Evolutionary conservation across 192 early-diverging fungal genomes (phyloP).

Genomic region (Coemansia sp.): DNA sequence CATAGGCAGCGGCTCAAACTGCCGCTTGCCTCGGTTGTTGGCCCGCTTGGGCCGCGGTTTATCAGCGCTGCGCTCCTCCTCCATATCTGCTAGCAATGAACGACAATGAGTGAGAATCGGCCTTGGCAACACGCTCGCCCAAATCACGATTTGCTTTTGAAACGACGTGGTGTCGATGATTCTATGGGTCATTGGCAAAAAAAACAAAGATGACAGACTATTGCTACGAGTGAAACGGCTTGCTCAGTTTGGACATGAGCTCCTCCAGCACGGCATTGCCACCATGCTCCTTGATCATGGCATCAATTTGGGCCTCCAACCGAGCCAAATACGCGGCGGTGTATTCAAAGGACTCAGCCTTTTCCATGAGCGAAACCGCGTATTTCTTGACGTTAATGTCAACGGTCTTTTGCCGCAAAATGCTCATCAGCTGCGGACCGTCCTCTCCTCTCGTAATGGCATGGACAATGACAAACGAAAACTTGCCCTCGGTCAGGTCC

Average conservation of each 20-base stretch:
- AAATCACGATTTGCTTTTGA: not conserved
- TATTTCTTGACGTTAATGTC: slow-evolving; percentile 83
- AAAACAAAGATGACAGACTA: not conserved
- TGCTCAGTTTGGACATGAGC: slow-evolving; percentile 49
- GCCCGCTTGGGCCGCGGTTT: slow-evolving; percentile 3
- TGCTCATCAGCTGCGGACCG: slow-evolving; percentile 73
- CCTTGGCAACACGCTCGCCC: too few species aligned
- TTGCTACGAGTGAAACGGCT: slow-evolving; percentile 8
- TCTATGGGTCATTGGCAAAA: not conserved
- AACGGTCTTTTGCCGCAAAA: slow-evolving; percentile 81
- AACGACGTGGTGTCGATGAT: not conserved
- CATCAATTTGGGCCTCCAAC: slow-evolving; percentile 63
- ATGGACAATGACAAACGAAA: slow-evolving; percentile 92
- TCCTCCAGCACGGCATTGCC: slow-evolving; percentile 69
- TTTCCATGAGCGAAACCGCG: slow-evolving; percentile 77
- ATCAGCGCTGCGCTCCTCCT: not conserved
- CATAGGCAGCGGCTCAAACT: slow-evolving; percentile 16
- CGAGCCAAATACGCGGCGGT: slow-evolving; percentile 59
- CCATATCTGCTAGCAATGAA: not conserved
- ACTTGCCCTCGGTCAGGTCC: slow-evolving; percentile 98
- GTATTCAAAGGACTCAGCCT: slow-evolving; percentile 78
- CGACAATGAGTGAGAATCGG: not conserved
- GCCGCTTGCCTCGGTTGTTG: slow-evolving; percentile 1
- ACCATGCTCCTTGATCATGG: slow-evolving; percentile 68
- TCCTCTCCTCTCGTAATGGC: slow-evolving; percentile 61